These are phyloP conservation scores for Syzygium grande DNA, from an alignment of 345 rosid species.

Conservation along the genomic window DNA sequence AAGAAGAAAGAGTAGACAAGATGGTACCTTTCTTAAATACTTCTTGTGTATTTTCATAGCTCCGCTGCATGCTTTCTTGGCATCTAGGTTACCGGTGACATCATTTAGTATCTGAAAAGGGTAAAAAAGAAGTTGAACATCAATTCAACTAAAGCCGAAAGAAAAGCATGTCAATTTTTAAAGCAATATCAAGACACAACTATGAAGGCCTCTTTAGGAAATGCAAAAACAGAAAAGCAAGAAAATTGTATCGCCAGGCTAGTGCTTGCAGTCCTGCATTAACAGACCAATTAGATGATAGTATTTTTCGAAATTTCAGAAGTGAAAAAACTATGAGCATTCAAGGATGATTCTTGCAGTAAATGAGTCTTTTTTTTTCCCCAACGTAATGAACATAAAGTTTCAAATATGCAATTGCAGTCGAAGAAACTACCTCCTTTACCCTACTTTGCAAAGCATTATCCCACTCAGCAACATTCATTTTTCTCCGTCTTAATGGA, in stretches of 20 bases:
- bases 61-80: slow-evolving; percentile 80
- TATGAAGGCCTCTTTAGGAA: not conserved
- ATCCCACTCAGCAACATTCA: not conserved
- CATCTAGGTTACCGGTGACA: slow-evolving; percentile 84
- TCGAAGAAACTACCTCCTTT: not conserved
- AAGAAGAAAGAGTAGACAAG: not conserved
- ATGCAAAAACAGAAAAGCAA: not conserved
- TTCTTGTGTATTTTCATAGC: slow-evolving; percentile 98
- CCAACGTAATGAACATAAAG: not conserved
- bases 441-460: not conserved
- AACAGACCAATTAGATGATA: not conserved
- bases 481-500: not conserved
- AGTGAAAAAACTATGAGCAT: not conserved
- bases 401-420: not conserved
- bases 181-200: not conserved
- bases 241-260: not conserved
- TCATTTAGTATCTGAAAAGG: slow-evolving; percentile 70
- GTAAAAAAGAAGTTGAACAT: not conserved
- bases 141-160: not conserved
- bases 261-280: not conserved
- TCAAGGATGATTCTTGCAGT: not conserved
- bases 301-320: not conserved
- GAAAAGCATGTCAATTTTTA: not conserved
- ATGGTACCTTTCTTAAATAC: slow-evolving; percentile 66
- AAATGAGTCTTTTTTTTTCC: not conserved